Conservation (phyloP, 2,329 filamentous ascomycete species). For the Aphanoascus verrucosus region DNA sequence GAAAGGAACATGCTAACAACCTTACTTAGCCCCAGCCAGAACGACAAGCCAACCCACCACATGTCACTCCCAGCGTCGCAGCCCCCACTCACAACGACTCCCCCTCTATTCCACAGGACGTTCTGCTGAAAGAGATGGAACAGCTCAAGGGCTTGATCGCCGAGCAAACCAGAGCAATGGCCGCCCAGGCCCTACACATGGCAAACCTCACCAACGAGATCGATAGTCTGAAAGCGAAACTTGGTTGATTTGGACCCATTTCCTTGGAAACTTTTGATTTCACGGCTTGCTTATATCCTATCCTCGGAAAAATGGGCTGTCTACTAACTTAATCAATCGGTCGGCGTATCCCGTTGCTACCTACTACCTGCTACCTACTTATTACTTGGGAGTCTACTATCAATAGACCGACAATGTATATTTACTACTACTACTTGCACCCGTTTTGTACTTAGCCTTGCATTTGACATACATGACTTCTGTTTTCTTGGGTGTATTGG, state of each 20-base stretch:
- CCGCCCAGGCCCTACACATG: slow-evolving; percentile 66
- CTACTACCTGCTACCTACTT: background rate
- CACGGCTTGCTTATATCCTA: background rate
- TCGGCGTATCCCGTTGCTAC: background rate
- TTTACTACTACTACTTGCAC: background rate
- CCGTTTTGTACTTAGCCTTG: background rate
- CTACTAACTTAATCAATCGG: no score
- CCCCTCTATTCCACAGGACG: slow-evolving; percentile 34
- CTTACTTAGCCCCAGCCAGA: background rate
- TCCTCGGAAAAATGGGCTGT: background rate
- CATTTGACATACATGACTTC: background rate
- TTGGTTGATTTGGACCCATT: slow-evolving; percentile 35
- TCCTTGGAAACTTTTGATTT: background rate
- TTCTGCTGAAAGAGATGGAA: slow-evolving; percentile 55
- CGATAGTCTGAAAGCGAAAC: slow-evolving; percentile 67
- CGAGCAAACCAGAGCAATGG: slow-evolving; percentile 66
- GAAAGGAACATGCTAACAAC: background rate
- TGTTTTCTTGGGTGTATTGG: background rate
- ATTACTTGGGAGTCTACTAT: background rate
- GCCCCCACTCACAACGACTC: slow-evolving; percentile 25
- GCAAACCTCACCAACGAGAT: slow-evolving; percentile 59
- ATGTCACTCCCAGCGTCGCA: slow-evolving; percentile 27
- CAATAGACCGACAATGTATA: slow-evolving; percentile 1
- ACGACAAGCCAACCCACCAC: slow-evolving; percentile 14
- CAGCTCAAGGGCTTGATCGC: slow-evolving; percentile 71